Evolutionary conservation across 1,284 basidiomycete genomes (phyloP), one percentile per base, ranked within the genome.

Genomic region (Calocybe gambosa): DNA sequence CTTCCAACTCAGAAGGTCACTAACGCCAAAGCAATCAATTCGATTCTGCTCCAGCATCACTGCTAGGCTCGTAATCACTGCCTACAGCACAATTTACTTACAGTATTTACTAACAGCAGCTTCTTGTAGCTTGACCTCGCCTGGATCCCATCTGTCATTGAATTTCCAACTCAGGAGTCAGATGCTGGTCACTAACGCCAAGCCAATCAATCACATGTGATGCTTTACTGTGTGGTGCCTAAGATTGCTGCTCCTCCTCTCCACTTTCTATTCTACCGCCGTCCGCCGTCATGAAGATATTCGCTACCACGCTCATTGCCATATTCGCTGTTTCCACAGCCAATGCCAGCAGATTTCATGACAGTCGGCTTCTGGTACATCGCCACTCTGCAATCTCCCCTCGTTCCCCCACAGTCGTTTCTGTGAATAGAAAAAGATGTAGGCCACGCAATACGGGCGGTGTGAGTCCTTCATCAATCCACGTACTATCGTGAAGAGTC

Each of bases 261-360:
- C n/a, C n/a, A n/a, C n/a, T n/a, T n/a, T n/a, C n/a, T n/a, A n/a
- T n/a, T n/a, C n/a, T n/a, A n/a, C n/a, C n/a, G n/a, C n/a, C n/a
- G n/a, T n/a, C n/a, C n/a, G n/a, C 35, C 45, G 40, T 52, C 43
- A 71, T 71, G 69, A 73, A 64, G 63, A 38, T 63, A 43, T 51
- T 60, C 33, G 55, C 65, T 45, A 53, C 67, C 46, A 39, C 67
- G 31, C 47, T 80, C 46, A 56, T 67, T 47, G 49, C 71, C 49
- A 59, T 78, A 50, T 58, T 66, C 46, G 62, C 67, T 36, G 52
- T 66, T 50, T 58, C 69, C 43, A 53, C 65, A 29, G 69, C 64
- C 39, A 59, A 66, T 28, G 75, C 74, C 16, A 60, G 65, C 49
- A 55, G 52, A 45, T 50, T 58, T 45, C 66, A 69, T 52, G 59